Base-by-base conservation (phyloP, 163 green algal genomes). In the Volvox carteri region DNA sequence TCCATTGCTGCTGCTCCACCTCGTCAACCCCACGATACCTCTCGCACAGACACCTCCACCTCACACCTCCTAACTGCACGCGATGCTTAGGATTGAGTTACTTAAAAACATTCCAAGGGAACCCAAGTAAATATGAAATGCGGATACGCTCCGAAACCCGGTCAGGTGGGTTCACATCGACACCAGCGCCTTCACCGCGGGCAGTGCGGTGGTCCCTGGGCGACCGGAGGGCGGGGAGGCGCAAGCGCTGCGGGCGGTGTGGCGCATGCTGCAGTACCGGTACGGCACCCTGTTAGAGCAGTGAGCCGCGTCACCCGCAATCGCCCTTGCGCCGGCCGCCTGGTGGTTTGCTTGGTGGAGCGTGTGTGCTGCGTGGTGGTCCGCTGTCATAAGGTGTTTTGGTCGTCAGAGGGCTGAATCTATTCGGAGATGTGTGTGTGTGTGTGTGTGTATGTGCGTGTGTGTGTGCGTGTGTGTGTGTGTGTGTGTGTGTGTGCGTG, bases 111-210 rank as follows among this genome's bases (percentile, higher is more conserved):
- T n/a, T n/a, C n/a, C n/a, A n/a, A n/a, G n/a, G n/a, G n/a, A n/a
- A n/a, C n/a, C n/a, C n/a, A n/a, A n/a, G n/a, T n/a, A n/a, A n/a
- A n/a, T n/a, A n/a, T n/a, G n/a, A n/a, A n/a, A n/a, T n/a, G n/a
- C n/a, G n/a, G n/a, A n/a, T n/a, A n/a, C n/a, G n/a, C n/a, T n/a
- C n/a, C n/a, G n/a, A n/a, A n/a, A n/a, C n/a, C n/a, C n/a, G n/a
- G n/a, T n/a, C n/a, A 68, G 90, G 30, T 95, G 92, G 92, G 12
- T 95, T 42, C 94, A 97, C 68, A 88, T 97, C 18, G 94, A 97
- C 88, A 96, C 94, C 7, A 91, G 89, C 41, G 94, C 79, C 4
- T 97, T 85, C 67, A 94, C 92, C 60, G 73, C 77, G 41, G 89
- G 67, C 7, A 52, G 37, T 23, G 44, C 75, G 19, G 72, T 67